phyloP scores from a whole-genome alignment of 139 green algal genomes.

The Gonium pectorale region DNA sequence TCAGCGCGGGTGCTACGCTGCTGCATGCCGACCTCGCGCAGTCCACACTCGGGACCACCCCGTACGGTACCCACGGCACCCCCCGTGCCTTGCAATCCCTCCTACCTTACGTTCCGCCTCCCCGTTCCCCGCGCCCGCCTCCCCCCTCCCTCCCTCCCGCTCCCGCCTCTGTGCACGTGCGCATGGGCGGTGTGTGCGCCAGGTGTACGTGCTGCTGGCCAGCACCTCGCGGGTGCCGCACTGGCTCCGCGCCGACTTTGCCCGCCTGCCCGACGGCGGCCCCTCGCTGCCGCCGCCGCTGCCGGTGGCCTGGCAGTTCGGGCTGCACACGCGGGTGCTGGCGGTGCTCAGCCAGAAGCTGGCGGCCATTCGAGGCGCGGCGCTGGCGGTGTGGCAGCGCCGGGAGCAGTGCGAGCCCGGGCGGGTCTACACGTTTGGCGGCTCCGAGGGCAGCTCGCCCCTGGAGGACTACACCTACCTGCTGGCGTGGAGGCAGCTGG shows the following conservation, averaged over 20 bases:
- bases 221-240: neutral
- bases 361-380: neutral
- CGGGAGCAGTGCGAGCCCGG: slow-evolving; percentile 15
- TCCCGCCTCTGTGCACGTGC: too few relatives aligned
- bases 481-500: slow-evolving; percentile 18
- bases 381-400: neutral
- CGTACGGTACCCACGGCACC: too few relatives aligned
- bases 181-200: too few relatives aligned
- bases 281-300: neutral
- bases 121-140: too few relatives aligned
- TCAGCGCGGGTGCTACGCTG: too few relatives aligned
- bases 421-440: neutral
- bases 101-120: too few relatives aligned
- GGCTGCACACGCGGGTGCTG: neutral
- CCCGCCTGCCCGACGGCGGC: neutral
- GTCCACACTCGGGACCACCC: neutral
- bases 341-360: slow-evolving; percentile 2
- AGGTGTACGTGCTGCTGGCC: slow-evolving; percentile 4
- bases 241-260: slow-evolving; percentile 15
- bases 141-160: too few relatives aligned
- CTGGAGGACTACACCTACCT: slow-evolving; percentile 30
- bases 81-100: too few relatives aligned
- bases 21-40: neutral
- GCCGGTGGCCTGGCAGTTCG: neutral
- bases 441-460: neutral